Evolutionary conservation across 495 filamentous ascomycete species (phyloP).

Genomic region (Xylaria cubensis): DNA sequence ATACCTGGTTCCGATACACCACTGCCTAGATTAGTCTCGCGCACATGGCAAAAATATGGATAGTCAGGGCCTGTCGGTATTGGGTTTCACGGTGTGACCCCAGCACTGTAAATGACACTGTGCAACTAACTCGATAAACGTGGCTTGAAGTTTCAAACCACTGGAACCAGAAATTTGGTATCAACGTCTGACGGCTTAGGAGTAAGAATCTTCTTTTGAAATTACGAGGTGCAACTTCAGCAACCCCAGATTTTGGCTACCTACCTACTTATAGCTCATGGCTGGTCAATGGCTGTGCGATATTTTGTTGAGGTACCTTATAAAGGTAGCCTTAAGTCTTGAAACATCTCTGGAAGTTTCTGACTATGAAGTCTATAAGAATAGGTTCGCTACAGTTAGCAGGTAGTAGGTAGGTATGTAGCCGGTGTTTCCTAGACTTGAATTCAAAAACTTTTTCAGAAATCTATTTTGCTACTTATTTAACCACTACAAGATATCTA

Average conservation of each 20-base stretch:
- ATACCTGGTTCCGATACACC: constrained; percentile 13
- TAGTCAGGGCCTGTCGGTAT: constrained; percentile 11
- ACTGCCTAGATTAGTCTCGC: constrained; percentile 3
- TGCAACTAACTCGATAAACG: not conserved
- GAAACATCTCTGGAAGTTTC: not conserved
- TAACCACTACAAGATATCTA: not conserved
- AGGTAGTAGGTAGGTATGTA: not conserved
- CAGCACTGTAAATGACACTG: not conserved
- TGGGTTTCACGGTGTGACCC: constrained; percentile 6
- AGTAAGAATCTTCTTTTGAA: not conserved
- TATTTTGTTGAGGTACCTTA: not conserved
- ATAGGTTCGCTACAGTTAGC: not conserved
- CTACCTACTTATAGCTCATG: not conserved
- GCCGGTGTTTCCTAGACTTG: not conserved
- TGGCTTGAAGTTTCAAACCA: not conserved
- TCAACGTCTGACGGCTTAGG: not conserved
- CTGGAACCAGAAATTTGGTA: not conserved
- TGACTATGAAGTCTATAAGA: too few relatives aligned
- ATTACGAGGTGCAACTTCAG: not conserved
- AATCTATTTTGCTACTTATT: not conserved
- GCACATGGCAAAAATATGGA: constrained; percentile 25
- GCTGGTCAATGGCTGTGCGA: not conserved
- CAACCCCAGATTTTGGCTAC: constrained; percentile 14
- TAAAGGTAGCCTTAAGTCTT: not conserved
- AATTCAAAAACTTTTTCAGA: not conserved